Conservation (phyloP, 192 early-diverging fungal species). For the Umbelopsis isabellina region DNA sequence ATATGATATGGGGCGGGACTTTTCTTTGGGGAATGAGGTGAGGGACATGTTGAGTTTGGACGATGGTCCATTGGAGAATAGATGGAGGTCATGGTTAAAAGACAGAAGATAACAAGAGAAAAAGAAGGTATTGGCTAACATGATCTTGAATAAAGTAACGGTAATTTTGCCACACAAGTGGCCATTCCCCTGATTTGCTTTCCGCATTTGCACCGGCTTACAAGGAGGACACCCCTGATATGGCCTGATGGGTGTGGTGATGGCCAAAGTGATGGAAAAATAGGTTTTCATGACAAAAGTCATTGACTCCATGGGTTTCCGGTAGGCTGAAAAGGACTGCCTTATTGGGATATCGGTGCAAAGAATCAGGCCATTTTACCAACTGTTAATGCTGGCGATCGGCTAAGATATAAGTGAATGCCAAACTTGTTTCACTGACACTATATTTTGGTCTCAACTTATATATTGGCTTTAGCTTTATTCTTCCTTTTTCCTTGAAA, state of each 20-base stretch:
- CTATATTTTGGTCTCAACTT: background rate
- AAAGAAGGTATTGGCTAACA: background rate
- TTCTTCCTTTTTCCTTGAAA: background rate
- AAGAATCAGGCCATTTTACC: conserved; percentile 7
- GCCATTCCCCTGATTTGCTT: too few species aligned
- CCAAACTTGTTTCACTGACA: too few species aligned
- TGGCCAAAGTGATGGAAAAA: too few species aligned
- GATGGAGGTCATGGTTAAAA: background rate
- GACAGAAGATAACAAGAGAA: background rate
- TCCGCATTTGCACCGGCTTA: too few species aligned
- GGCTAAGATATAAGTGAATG: too few species aligned
- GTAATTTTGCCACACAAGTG: conserved; percentile 1
- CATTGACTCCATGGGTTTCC: too few species aligned
- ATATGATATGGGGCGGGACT: background rate
- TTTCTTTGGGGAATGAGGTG: conserved; percentile 12
- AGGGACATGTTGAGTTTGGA: conserved; percentile 10
- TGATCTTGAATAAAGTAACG: background rate
- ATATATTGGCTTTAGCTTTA: background rate
- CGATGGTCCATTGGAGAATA: background rate
- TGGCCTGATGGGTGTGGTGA: too few species aligned
- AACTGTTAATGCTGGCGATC: too few species aligned
- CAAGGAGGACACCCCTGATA: too few species aligned
- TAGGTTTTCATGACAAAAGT: too few species aligned
- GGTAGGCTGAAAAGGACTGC: background rate
- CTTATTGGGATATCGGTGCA: background rate